These are phyloP conservation scores for Volvox carteri DNA, from an alignment of 163 green algal species.

Conservation along the genomic window DNA sequence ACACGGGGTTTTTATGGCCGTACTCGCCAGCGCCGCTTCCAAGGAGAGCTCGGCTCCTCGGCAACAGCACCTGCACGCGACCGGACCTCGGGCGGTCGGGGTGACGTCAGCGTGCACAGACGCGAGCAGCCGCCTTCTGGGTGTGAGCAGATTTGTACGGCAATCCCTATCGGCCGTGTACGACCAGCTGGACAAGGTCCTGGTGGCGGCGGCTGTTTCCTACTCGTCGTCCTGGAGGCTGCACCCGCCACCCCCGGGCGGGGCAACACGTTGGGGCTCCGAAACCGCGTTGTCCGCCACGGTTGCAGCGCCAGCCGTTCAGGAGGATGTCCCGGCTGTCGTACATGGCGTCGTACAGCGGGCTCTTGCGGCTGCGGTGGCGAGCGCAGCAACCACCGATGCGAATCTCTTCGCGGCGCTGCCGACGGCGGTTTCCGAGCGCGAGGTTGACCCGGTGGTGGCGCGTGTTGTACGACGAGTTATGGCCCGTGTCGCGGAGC, in stretches of 20 bases:
- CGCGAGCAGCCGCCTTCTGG: background rate
- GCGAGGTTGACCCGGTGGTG: no score
- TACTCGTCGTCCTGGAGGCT: background rate
- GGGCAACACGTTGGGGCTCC: no score
- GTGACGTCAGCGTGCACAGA: no score
- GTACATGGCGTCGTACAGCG: constrained; percentile 12
- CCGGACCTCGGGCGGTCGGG: background rate
- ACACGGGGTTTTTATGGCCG: background rate
- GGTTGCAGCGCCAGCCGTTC: background rate
- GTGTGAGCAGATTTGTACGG: background rate
- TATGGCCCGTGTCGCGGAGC: no score
- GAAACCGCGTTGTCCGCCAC: background rate
- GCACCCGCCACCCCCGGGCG: no score
- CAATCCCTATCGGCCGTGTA: background rate
- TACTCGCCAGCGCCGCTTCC: background rate
- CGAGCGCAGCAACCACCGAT: no score
- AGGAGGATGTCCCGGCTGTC: background rate
- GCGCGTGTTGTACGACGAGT: no score
- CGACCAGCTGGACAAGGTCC: background rate
- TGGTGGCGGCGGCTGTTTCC: background rate
- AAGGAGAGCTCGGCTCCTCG: background rate
- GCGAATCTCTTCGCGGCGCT: no score
- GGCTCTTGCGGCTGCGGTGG: background rate
- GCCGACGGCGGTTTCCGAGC: no score
- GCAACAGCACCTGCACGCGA: background rate